These are phyloP conservation scores for Podospora tetraspora DNA, from an alignment of 495 filamentous ascomycete species.

Conservation along the genomic window DNA sequence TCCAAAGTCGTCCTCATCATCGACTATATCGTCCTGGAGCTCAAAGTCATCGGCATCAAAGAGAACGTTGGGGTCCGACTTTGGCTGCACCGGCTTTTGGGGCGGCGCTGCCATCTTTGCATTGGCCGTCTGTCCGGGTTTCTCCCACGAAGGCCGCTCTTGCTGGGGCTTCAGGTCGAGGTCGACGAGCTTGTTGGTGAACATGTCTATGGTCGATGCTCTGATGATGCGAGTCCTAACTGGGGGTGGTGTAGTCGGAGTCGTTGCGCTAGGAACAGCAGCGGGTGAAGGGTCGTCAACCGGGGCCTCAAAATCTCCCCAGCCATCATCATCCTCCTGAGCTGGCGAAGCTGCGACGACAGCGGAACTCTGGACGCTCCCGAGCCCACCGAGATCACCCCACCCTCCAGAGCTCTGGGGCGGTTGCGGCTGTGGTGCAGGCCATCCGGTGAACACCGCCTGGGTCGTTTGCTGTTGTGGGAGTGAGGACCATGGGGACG, in stretches of 20 bases:
- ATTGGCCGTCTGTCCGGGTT: background rate
- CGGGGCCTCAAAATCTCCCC: conserved; percentile 67
- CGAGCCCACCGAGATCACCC: conserved; percentile 20
- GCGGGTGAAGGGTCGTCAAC: conserved; percentile 9
- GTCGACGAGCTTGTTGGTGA: conserved; percentile 42
- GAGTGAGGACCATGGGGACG: conserved; percentile 19
- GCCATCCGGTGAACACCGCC: conserved; percentile 12
- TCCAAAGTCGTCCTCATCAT: conserved; percentile 44
- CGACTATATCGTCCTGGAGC: conserved; percentile 20
- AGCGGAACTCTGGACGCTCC: conserved; percentile 8
- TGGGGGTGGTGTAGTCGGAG: conserved; percentile 11
- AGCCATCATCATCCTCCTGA: conserved; percentile 58
- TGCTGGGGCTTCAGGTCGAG: conserved; percentile 20
- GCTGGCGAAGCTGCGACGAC: conserved; percentile 21
- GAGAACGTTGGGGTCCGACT: conserved; percentile 39
- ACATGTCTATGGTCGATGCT: conserved; percentile 40
- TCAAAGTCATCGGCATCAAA: conserved; percentile 49
- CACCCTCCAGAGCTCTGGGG: conserved; percentile 12
- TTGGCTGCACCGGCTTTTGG: conserved; percentile 14
- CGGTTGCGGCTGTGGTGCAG: conserved; percentile 9
- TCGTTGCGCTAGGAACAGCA: background rate
- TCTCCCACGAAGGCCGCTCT: conserved; percentile 19
- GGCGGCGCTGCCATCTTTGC: background rate
- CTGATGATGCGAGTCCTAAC: conserved; percentile 29
- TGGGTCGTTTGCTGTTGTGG: conserved; percentile 15